Percentiles rank a stretch among this genome's conserved stretches.
phyloP scores from a whole-genome alignment of 2,329 filamentous ascomycete genomes.

The Aureobasidium namibiae region DNA sequence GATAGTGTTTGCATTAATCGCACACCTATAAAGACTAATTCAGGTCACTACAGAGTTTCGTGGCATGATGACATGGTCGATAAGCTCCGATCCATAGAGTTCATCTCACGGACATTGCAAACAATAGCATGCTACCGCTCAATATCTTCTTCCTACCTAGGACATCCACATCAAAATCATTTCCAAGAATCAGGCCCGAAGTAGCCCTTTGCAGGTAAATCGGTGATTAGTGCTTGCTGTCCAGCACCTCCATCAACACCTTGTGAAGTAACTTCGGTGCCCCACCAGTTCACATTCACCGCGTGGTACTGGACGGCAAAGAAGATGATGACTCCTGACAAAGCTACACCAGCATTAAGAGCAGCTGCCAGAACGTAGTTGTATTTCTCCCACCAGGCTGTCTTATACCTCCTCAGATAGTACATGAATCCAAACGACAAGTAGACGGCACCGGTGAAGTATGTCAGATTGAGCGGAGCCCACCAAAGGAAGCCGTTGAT shows the following conservation, averaged over 20 bases:
- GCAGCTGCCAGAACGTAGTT: constrained; percentile 45
- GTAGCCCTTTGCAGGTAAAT: not conserved
- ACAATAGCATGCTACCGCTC: too few relatives aligned
- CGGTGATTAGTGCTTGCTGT: not conserved
- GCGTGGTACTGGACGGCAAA: constrained; percentile 45
- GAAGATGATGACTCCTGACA: constrained; percentile 37
- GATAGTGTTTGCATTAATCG: too few relatives aligned
- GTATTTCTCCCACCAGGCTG: constrained; percentile 81
- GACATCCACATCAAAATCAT: not conserved
- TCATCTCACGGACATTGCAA: too few relatives aligned
- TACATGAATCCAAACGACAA: constrained; percentile 58
- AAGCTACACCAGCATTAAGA: constrained; percentile 34
- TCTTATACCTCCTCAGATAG: constrained; percentile 57
- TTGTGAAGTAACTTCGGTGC: constrained; percentile 54
- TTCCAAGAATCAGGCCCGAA: constrained; percentile 4
- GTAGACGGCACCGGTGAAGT: constrained; percentile 14
- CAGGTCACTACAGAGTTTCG: too few relatives aligned
- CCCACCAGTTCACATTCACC: constrained; percentile 73
- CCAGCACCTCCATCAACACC: constrained; percentile 15
- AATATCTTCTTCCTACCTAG: too few relatives aligned
- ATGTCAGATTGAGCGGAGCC: constrained; percentile 15
- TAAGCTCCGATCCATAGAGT: too few relatives aligned
- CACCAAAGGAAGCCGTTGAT: constrained; percentile 13
- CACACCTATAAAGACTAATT: too few relatives aligned
- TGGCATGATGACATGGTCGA: too few relatives aligned